Evolutionary conservation across 176 grass and related monocot species (phyloP).

Genomic region (Zizania latifolia): DNA sequence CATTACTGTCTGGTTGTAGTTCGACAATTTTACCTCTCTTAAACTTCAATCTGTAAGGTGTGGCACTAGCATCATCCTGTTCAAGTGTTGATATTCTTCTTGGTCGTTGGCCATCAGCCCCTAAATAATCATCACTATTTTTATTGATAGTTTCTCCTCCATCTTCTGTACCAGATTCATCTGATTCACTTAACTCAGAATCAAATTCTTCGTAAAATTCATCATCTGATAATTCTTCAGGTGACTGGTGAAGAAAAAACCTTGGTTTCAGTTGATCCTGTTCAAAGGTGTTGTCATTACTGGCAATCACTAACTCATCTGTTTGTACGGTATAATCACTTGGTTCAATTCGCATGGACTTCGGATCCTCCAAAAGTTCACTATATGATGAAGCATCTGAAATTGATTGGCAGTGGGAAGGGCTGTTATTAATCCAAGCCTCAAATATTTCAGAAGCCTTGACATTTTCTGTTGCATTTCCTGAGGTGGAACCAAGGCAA

Average conservation of each 20-base stretch:
- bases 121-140: slow-evolving; percentile 21
- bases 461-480: slow-evolving; percentile 6
- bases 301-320: slow-evolving; percentile 8
- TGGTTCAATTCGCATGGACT: slow-evolving; percentile 26
- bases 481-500: slow-evolving; percentile 20
- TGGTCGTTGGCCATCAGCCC: slow-evolving; percentile 22
- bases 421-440: neutral
- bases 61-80: slow-evolving; percentile 37
- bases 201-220: slow-evolving; percentile 45
- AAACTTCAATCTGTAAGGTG: slow-evolving; percentile 77
- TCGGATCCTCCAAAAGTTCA: slow-evolving; percentile 17
- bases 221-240: slow-evolving; percentile 41
- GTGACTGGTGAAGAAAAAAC: slow-evolving; percentile 31
- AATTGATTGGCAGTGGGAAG: slow-evolving; percentile 26
- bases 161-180: slow-evolving; percentile 39
- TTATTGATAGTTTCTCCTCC: slow-evolving; percentile 28
- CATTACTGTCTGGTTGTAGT: slow-evolving; percentile 47
- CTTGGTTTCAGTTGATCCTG: slow-evolving; percentile 25
- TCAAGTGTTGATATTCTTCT: slow-evolving; percentile 31
- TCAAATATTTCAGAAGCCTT: slow-evolving; percentile 16
- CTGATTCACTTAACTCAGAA: slow-evolving; percentile 50
- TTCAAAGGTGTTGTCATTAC: slow-evolving; percentile 21
- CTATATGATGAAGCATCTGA: slow-evolving; percentile 33
- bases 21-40: slow-evolving; percentile 78
- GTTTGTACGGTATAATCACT: slow-evolving; percentile 17